Evolutionary conservation across 2,329 filamentous ascomycete genomes (phyloP), one percentile per base, ranked within the genome.

Genomic region (Polytolypa hystricis): DNA sequence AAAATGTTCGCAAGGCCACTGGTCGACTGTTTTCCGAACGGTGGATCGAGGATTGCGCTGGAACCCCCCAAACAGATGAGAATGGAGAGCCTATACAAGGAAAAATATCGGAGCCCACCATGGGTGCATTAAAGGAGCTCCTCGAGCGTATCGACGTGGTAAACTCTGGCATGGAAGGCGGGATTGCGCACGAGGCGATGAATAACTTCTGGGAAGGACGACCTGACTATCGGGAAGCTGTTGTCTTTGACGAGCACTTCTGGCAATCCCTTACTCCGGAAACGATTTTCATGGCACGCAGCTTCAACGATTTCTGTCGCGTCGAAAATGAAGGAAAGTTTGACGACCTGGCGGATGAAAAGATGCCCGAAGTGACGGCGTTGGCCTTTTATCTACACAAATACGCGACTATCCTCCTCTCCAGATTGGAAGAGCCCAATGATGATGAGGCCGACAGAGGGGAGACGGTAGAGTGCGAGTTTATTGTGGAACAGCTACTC

Each of bases 11-110:
- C 35, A 93, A 94, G 57, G 89, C 89, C 6, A 84, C 91, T 3
- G 85, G 83, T 5, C 80, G 84, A 30, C 69, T 96, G 5, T 98
- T 98, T 64, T 78, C 82, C 42, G 87, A 95, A 53, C 77, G 85
- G n/a, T 98, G 91, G 91, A 89, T 98, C 42, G 89, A 96, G 54
- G 85, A 96, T 53, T 95, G 87, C 50, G 86, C 83, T 4, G 80
- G 80, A 2, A 69, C 73, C 1, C 66, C 70, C 5, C 72, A 78
- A 25, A 67, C 69, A 12, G 64, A 71, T 7, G 72, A 72, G 19
- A 70, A 71, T 32, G 69, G 71, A 4, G 62, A 62, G 11, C 49
- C 51, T 11, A 42, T 43, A 23, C 53, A 66, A 68, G 31, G 60
- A 49, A 31, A 48, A 30, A 70, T 76, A 40, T 62, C 73, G 4